These are phyloP conservation scores for Carex cristatella DNA, from an alignment of 176 grass and related monocot genomes.

Conservation along the genomic window DNA sequence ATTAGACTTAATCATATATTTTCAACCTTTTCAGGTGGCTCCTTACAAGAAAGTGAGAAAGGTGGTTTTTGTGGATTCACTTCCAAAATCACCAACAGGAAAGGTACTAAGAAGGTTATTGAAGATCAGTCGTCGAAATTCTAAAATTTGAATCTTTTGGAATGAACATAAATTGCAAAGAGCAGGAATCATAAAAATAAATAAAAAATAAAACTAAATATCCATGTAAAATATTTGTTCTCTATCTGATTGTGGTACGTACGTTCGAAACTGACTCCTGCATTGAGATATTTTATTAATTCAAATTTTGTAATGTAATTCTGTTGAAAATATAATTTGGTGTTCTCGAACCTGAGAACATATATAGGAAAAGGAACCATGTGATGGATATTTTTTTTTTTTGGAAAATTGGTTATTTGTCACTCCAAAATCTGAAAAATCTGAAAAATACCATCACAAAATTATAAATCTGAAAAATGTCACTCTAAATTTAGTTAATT, in stretches of 20 bases:
- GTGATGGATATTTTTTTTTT: background rate
- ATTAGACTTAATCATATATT: background rate
- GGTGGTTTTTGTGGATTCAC: constrained; percentile 80
- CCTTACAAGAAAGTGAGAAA: constrained; percentile 84
- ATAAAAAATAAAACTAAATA: background rate
- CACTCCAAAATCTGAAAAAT: too few species aligned
- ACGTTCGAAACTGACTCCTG: background rate
- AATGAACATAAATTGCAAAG: background rate
- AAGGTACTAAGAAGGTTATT: constrained; percentile 74
- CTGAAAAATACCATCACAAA: too few species aligned
- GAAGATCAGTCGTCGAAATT: constrained; percentile 27
- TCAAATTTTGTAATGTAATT: background rate
- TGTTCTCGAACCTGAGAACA: background rate
- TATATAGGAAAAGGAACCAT: background rate
- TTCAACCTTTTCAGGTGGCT: constrained; percentile 44
- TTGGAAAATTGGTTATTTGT: too few species aligned
- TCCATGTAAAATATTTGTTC: background rate
- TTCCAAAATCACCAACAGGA: constrained; percentile 71
- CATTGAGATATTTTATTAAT: background rate
- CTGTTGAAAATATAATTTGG: background rate
- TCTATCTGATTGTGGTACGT: background rate
- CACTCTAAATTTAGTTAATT: too few species aligned
- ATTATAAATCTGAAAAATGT: too few species aligned
- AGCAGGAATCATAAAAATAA: background rate
- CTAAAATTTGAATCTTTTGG: constrained; percentile 39